Evolutionary conservation across 2,329 filamentous ascomycete genomes (phyloP).

Genomic region (Alternaria atra): DNA sequence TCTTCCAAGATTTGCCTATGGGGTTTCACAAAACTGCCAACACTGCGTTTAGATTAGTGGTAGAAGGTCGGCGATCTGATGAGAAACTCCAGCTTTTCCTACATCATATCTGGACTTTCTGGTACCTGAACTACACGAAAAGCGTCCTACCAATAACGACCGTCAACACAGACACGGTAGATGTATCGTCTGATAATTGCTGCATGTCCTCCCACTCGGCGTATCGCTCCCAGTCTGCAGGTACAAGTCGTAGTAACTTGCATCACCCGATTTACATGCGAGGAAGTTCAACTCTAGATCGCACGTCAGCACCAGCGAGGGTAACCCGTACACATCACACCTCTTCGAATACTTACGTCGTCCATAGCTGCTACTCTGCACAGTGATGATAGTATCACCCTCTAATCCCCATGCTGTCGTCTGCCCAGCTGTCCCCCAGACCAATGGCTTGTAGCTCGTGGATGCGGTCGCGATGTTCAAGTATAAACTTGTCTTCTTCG

Average conservation of each 20-base stretch:
- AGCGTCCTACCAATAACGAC: background rate
- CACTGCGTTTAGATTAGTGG: background rate
- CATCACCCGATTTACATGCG: conserved; percentile 55
- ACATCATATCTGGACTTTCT: background rate
- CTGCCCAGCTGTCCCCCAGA: conserved; percentile 53
- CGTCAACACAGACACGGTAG: conserved; percentile 59
- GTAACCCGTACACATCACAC: background rate
- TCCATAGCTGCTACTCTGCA: conserved; percentile 55
- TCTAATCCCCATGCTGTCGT: conserved; percentile 63
- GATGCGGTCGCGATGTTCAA: conserved; percentile 58
- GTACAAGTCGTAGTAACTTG: conserved; percentile 61
- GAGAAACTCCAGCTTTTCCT: background rate
- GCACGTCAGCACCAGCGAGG: background rate
- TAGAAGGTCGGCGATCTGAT: background rate
- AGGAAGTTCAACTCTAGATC: conserved; percentile 60
- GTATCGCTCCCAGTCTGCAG: conserved; percentile 63
- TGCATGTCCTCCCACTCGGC: conserved; percentile 61
- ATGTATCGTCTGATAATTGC: conserved; percentile 65
- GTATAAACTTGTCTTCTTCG: conserved; percentile 58
- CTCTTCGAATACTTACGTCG: conserved; percentile 41
- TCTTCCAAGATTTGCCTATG: background rate
- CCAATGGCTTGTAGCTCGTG: conserved; percentile 63
- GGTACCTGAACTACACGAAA: background rate
- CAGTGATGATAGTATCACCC: conserved; percentile 60
- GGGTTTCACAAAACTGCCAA: background rate